phyloP scores from a whole-genome alignment of 129 eudicot genomes.

The Escallonia rubra region DNA sequence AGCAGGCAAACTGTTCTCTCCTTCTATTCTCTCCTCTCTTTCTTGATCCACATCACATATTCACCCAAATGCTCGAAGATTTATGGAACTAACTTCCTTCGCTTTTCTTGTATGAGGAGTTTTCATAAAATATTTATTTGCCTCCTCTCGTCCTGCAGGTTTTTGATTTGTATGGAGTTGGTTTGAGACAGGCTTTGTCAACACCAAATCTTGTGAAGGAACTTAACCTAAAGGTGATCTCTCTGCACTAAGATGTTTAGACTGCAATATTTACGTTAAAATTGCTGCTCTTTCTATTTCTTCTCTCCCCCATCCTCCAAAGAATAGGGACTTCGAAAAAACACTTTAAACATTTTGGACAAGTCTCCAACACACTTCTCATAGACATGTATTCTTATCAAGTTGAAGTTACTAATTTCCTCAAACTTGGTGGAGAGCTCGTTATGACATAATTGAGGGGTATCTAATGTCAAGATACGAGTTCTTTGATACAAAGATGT shows the following conservation, averaged over 20 bases:
- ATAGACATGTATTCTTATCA: too few species aligned
- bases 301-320: too few species aligned
- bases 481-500: too few species aligned
- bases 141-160: constrained; percentile 33
- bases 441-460: too few species aligned
- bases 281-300: background rate
- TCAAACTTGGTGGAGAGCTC: too few species aligned
- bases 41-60: background rate
- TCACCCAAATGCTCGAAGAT: background rate
- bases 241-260: background rate
- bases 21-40: background rate
- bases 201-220: constrained; percentile 72
- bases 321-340: too few species aligned
- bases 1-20: too few species aligned
- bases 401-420: too few species aligned
- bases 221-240: constrained; percentile 64
- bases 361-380: too few species aligned
- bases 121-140: background rate
- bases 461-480: too few species aligned
- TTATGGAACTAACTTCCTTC: background rate
- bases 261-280: background rate
- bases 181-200: constrained; percentile 56
- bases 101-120: background rate
- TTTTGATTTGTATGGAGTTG: constrained; percentile 80
- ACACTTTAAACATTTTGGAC: too few species aligned